Evolutionary conservation across 371 early-diverging fungal genomes (phyloP).

Genomic region (Polyrhizophydium stewartii): DNA sequence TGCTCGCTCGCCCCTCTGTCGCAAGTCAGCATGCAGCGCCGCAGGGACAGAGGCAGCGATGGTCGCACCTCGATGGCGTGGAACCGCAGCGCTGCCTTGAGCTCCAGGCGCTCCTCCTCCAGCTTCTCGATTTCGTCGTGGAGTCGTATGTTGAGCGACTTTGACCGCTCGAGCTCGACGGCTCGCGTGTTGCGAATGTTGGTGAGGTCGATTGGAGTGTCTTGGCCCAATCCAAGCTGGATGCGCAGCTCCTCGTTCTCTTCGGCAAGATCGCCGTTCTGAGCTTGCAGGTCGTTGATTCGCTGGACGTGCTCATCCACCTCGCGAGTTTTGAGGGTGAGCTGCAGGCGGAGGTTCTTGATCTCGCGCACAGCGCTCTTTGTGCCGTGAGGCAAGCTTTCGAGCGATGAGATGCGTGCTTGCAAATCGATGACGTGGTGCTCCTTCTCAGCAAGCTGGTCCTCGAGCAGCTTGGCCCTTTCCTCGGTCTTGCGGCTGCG

Average conservation of each 20-base stretch:
- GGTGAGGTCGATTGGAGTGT: slow-evolving; percentile 24
- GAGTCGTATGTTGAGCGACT: slow-evolving; percentile 20
- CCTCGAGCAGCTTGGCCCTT: slow-evolving; percentile 13
- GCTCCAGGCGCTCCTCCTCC: slow-evolving; percentile 42
- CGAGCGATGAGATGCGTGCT: slow-evolving; percentile 23
- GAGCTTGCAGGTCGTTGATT: slow-evolving; percentile 24
- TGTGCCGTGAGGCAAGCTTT: slow-evolving; percentile 28
- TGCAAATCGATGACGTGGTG: slow-evolving; percentile 23
- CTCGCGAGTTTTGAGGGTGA: slow-evolving; percentile 28
- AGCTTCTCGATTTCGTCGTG: slow-evolving; percentile 40
- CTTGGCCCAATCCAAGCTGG: slow-evolving; percentile 19
- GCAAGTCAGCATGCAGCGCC: background rate
- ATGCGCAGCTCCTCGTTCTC: slow-evolving; percentile 38
- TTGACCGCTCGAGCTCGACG: slow-evolving; percentile 31
- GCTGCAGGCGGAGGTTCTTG: slow-evolving; percentile 28
- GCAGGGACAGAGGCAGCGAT: background rate
- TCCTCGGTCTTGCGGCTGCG: slow-evolving; percentile 13
- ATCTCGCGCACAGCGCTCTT: slow-evolving; percentile 37
- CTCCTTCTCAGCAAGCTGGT: slow-evolving; percentile 33
- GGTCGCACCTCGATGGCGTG: slow-evolving; percentile 33
- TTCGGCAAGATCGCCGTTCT: slow-evolving; percentile 27
- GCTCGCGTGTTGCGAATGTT: slow-evolving; percentile 18
- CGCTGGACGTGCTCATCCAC: slow-evolving; percentile 17
- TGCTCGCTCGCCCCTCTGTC: slow-evolving; percentile 32
- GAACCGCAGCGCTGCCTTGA: slow-evolving; percentile 35